These are phyloP conservation scores for Akebia trifoliata DNA, from an alignment of 164 flowering plant genomes.

Conservation along the genomic window DNA sequence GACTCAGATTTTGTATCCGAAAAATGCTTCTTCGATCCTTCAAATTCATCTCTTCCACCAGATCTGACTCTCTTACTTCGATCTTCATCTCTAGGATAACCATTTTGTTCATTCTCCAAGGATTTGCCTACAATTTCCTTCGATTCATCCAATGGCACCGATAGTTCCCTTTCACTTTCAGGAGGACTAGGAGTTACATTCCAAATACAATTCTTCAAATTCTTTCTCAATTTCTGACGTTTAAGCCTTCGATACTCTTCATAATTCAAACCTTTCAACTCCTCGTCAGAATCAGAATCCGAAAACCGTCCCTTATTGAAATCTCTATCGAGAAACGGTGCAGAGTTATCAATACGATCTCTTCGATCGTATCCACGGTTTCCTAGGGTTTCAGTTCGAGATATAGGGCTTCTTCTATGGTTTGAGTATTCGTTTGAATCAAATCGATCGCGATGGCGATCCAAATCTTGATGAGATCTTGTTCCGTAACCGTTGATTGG, in stretches of 20 bases:
- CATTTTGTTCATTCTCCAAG: not conserved
- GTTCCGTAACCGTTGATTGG: slow-evolving; percentile 7
- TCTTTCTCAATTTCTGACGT: slow-evolving; percentile 74
- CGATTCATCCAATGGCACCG: slow-evolving; percentile 28
- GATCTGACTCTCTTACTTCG: not conserved
- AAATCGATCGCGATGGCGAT: slow-evolving; percentile 18
- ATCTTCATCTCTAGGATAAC: not conserved
- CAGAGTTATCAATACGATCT: slow-evolving; percentile 9
- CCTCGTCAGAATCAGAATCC: slow-evolving; percentile 79
- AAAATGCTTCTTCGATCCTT: slow-evolving; percentile 18
- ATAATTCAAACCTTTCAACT: slow-evolving; percentile 60
- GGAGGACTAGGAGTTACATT: slow-evolving; percentile 85
- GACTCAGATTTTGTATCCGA: slow-evolving; percentile 16
- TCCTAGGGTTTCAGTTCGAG: slow-evolving; percentile 9
- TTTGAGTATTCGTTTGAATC: slow-evolving; percentile 19
- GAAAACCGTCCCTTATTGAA: slow-evolving; percentile 20
- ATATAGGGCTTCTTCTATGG: slow-evolving; percentile 29
- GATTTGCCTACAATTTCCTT: slow-evolving; percentile 19
- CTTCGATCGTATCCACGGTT: not conserved
- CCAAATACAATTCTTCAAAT: slow-evolving; percentile 62
- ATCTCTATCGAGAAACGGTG: slow-evolving; percentile 39
- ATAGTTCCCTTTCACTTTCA: slow-evolving; percentile 31
- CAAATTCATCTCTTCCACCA: slow-evolving; percentile 16
- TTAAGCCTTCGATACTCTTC: slow-evolving; percentile 79
- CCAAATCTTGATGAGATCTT: slow-evolving; percentile 8